Evolutionary conservation across 208 protist species (phyloP).

Genomic region (Phytomonas sp.): DNA sequence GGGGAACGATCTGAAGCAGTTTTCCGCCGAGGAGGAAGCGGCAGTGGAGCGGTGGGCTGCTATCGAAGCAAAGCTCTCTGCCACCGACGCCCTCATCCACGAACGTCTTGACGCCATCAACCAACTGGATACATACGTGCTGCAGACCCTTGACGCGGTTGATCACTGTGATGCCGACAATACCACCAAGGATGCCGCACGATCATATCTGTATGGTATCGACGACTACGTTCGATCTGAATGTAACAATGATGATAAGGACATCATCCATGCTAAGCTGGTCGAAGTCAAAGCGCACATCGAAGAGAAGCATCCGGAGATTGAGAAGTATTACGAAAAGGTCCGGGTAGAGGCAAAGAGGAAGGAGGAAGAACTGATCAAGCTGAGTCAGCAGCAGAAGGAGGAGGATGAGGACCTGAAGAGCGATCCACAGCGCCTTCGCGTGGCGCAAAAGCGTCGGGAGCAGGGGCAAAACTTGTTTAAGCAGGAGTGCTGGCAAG

Average conservation of each 20-base stretch:
- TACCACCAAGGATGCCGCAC: conserved; percentile 19
- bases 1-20: neutral
- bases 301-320: conserved; percentile 21
- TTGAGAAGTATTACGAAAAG: conserved; percentile 28
- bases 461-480: conserved; percentile 70
- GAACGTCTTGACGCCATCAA: conserved; percentile 44
- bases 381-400: conserved; percentile 36
- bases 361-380: conserved; percentile 42
- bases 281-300: conserved; percentile 25
- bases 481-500: conserved; percentile 55
- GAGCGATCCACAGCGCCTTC: conserved; percentile 70
- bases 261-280: conserved; percentile 17
- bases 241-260: conserved; percentile 19
- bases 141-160: conserved; percentile 35
- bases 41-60: conserved; percentile 23
- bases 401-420: conserved; percentile 41
- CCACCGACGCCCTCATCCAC: conserved; percentile 33
- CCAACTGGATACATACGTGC: conserved; percentile 44
- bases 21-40: conserved; percentile 17
- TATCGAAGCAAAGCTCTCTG: conserved; percentile 29
- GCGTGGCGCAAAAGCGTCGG: conserved; percentile 48
- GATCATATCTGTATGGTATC: conserved; percentile 20
- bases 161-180: conserved; percentile 21
- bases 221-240: conserved; percentile 38
- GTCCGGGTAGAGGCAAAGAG: conserved; percentile 20